A percentile compares a stretch with the other conserved stretches of the same genome.
phyloP scores from a whole-genome alignment of 345 rosid genomes.

The Euphorbia pulcherrima region DNA sequence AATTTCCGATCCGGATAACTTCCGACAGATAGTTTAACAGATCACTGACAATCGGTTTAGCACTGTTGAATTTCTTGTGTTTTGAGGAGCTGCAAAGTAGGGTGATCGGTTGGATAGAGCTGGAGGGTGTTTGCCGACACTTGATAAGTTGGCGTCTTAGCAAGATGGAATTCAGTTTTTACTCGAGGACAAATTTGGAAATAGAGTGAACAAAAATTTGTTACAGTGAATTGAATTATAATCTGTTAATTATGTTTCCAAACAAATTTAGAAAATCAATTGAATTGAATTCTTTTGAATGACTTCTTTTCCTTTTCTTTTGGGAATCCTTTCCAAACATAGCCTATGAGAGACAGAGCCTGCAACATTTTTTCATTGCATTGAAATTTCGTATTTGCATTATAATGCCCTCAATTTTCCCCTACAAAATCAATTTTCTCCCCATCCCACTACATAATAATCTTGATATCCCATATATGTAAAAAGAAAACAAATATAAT shows the following conservation, averaged over 20 bases:
- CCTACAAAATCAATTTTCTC: constrained; percentile 42
- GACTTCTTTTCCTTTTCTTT: too few relatives aligned
- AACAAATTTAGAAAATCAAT: too few relatives aligned
- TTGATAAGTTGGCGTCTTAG: constrained; percentile 63
- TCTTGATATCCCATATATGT: constrained; percentile 13
- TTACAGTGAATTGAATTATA: too few relatives aligned
- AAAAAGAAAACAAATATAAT: neutral
- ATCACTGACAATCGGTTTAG: constrained; percentile 57
- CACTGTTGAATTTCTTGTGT: constrained; percentile 21
- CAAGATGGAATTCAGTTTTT: too few relatives aligned
- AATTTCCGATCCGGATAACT: constrained; percentile 69
- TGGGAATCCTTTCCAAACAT: too few relatives aligned
- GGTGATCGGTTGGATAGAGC: constrained; percentile 21
- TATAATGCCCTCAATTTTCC: constrained; percentile 36
- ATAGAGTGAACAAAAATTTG: too few relatives aligned
- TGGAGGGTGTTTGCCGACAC: constrained; percentile 52
- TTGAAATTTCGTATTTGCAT: constrained; percentile 66
- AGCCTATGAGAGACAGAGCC: too few relatives aligned
- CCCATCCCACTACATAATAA: neutral
- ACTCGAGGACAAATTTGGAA: too few relatives aligned
- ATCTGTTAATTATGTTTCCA: too few relatives aligned
- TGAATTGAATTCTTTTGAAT: too few relatives aligned
- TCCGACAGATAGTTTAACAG: constrained; percentile 86
- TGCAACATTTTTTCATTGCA: constrained; percentile 36
- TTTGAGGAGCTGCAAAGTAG: constrained; percentile 49